A percentile compares a stretch with the other conserved stretches of the same genome.
Conservation (phyloP, 2,329 filamentous ascomycete genomes). For the Scortechinia acanthostroma region DNA sequence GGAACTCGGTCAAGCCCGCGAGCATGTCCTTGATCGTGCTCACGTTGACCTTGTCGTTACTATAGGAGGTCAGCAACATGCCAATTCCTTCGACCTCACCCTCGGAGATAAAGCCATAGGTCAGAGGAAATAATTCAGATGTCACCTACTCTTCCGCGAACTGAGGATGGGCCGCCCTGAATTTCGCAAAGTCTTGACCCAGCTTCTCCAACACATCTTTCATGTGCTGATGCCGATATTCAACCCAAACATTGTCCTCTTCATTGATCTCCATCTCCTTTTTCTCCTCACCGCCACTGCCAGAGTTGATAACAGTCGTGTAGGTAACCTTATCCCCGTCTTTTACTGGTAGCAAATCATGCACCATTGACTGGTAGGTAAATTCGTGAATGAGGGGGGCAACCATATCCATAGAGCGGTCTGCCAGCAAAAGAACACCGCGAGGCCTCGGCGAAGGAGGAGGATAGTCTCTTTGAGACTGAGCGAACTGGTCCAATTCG, state of each 20-base stretch:
- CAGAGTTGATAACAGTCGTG: conserved; percentile 72
- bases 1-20: conserved; percentile 86
- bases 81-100: neutral
- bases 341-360: conserved; percentile 81
- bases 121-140: neutral
- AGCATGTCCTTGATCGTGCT: conserved; percentile 97
- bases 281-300: conserved; percentile 60
- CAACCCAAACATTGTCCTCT: conserved; percentile 89
- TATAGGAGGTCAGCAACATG: conserved; percentile 10
- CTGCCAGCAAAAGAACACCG: conserved; percentile 77
- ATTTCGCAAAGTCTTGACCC: conserved; percentile 85
- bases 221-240: conserved; percentile 93
- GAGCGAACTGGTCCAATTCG: conserved; percentile 81
- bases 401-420: conserved; percentile 85
- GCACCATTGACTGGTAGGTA: conserved; percentile 96
- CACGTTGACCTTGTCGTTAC: conserved; percentile 64
- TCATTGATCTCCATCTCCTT: conserved; percentile 90
- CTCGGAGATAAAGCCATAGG: too few species aligned
- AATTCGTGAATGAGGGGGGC: conserved; percentile 90
- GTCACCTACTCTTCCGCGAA: conserved; percentile 62
- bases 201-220: conserved; percentile 93
- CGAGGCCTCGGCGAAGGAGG: conserved; percentile 72
- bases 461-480: conserved; percentile 78
- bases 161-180: conserved; percentile 83
- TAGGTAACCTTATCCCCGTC: conserved; percentile 86